Conservation (phyloP, 192 early-diverging fungal genomes). For the Gonapodya sp. region DNA sequence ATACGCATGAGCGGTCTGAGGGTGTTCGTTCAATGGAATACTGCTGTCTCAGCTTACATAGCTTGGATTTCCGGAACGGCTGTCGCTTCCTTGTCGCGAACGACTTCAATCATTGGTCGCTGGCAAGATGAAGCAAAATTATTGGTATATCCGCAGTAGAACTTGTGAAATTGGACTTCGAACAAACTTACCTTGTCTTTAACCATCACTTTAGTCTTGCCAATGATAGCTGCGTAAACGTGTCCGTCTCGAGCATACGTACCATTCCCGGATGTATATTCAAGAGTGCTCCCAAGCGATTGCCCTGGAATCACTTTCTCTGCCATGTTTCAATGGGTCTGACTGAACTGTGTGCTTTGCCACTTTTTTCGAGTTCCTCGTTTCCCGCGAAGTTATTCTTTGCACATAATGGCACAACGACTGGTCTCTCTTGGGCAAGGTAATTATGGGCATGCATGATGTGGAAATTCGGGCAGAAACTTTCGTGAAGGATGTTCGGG, state of each 20-base stretch:
- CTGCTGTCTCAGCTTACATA: slow-evolving; percentile 34
- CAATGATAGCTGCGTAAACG: background rate
- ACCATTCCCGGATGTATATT: slow-evolving; percentile 28
- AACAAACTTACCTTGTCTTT: slow-evolving; percentile 25
- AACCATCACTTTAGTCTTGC: background rate
- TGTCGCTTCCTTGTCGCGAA: slow-evolving; percentile 52
- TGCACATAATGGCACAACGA: background rate
- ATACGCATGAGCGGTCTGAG: no score
- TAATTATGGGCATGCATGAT: background rate
- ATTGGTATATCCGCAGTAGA: background rate
- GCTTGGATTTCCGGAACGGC: slow-evolving; percentile 67
- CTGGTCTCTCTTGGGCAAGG: background rate
- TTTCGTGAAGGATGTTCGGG: no score
- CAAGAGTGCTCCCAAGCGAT: slow-evolving; percentile 56
- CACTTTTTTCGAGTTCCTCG: background rate
- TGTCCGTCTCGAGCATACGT: background rate
- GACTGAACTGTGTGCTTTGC: background rate
- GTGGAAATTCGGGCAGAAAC: no score
- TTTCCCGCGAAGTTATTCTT: background rate
- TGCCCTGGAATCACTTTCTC: slow-evolving; percentile 63
- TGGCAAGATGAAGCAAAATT: slow-evolving; percentile 16
- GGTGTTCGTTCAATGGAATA: no score
- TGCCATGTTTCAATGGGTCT: slow-evolving; percentile 5
- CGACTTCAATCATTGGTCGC: slow-evolving; percentile 42
- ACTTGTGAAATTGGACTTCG: slow-evolving; percentile 34